A percentile compares a stretch with the other conserved stretches of the same genome.
Evolutionary conservation across 306 rosid genomes (phyloP).

Genomic region (Albizia julibrissin): DNA sequence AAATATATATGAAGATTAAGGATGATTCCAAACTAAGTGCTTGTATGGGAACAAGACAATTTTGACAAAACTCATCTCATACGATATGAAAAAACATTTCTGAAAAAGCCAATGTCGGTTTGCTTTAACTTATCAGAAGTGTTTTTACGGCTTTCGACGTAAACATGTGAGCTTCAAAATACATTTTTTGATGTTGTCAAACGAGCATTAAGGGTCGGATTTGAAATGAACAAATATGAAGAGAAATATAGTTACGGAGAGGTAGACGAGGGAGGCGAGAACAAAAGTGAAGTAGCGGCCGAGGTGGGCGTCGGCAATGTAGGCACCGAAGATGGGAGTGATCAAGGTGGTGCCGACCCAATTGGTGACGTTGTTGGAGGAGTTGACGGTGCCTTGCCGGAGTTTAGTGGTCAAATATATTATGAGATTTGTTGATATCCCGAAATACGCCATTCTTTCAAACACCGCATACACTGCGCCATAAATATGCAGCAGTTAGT

Average conservation of each 20-base stretch:
- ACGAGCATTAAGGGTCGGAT: too few relatives aligned
- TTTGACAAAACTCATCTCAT: too few relatives aligned
- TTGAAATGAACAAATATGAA: background rate
- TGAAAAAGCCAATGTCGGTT: too few relatives aligned
- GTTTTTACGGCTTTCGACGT: too few relatives aligned
- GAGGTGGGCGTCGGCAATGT: constrained; percentile 76
- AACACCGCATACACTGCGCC: constrained; percentile 71
- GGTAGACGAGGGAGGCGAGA: constrained; percentile 53
- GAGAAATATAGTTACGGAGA: constrained; percentile 43
- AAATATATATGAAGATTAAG: too few relatives aligned
- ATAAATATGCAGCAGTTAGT: background rate
- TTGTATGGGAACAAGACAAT: too few relatives aligned
- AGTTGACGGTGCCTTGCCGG: constrained; percentile 66
- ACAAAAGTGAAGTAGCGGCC: constrained; percentile 85
- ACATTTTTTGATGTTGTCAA: too few relatives aligned
- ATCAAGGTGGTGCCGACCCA: constrained; percentile 85
- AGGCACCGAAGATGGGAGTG: constrained; percentile 84
- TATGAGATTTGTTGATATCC: constrained; percentile 73
- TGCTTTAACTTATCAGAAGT: too few relatives aligned
- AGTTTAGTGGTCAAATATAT: constrained; percentile 62
- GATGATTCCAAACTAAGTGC: too few relatives aligned
- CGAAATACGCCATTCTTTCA: constrained; percentile 87
- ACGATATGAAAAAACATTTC: too few relatives aligned
- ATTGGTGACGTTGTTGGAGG: constrained; percentile 76
- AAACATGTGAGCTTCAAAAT: too few relatives aligned